Base-by-base conservation (phyloP, 2,329 filamentous ascomycete species). In the Ascochyta lentis region DNA sequence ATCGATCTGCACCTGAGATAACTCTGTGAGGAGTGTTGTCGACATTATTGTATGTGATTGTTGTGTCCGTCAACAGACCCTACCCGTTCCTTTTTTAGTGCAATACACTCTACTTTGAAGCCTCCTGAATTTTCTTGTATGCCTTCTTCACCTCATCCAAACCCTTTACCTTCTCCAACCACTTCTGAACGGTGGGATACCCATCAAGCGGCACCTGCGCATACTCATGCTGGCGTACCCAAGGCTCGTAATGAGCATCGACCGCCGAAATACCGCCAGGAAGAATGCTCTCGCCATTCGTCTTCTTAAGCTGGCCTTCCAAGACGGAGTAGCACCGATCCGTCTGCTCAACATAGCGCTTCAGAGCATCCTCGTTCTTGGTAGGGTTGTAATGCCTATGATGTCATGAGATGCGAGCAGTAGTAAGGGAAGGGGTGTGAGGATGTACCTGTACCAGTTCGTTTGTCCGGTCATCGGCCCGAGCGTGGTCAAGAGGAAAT, bases 121-220 rank as follows among this genome's bases (percentile, higher is more conserved):
- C 66, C 41, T 71, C 52, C 31, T 59, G 39, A 50, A 39, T 55
- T 50, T 39, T 58, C 61, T 58, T 58, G 59, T 56, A 59, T 54
- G 38, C 55, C 55, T 23, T 56, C 60, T 50, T 58, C 46, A 56
- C 53, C 56, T 37, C 65, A 46, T 40, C 37, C 38, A 22, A 23
- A 64, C 12, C 79, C 12, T 52, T 43, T 47, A 57, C 42, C 50
- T 48, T 57, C 48, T 81, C 68, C 56, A 81, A 59, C 48, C 82
- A 79, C 64, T 89, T 86, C 35, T 86, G 80, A 76, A 91, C 89
- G 26, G 89, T 80, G 54, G 92, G 66, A 74, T 96, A 97, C 67
- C 26, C 31, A 33, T 56, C 47, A n/a, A 56, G 39, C 15, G 53
- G 26, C 19, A 56, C 47, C n/a, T 56, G 53, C 3, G 53, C 53